Base-by-base conservation (phyloP, 2,329 filamentous ascomycete species). In the Fusarium coicis region DNA sequence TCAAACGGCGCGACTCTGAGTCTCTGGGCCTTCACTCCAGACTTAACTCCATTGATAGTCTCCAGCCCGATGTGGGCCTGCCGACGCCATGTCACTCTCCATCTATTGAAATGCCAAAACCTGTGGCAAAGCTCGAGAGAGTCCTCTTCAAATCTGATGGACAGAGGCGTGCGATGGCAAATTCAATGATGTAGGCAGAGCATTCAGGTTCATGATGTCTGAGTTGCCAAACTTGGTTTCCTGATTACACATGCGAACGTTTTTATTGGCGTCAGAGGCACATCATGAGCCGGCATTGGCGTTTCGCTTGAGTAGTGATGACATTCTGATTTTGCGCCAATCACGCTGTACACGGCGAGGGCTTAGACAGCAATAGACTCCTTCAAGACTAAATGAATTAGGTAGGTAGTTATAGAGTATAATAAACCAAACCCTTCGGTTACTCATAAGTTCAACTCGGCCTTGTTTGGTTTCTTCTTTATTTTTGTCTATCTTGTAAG, bases 401-500 rank as follows among this genome's bases (percentile, higher is more conserved):
- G 23, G 42, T 57, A 37, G 23, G 23, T n/a, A 52, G 49, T 52
- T n/a, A 47, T 46, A 57, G 63, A 68, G 40, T 60, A 52, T 34
- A 53, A 14, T 44, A 46, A 52, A 63, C 16, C 21, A 61, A 40
- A 15, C n/a, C 19, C 43, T 34, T 44, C 15, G 40, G 40, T 44
- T 40, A 57, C 26, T 36, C 46, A 49, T 53, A 32, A 32, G 42
- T 53, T 37, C 42, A 68, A 55, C 19, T 57, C 60, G 39, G 57
- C 59, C 63, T 63, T 62, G n/a, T 59, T 18, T 57, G 40, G 36
- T 47, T 73, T 74, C 62, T 59, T 66, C 72, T 70, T 66, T 64
- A 67, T 63, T 56, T 77, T 78, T 71, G 65, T 80, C 74, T 77
- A 72, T 77, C 67, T 76, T 73, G 55, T 72, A 72, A 72, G 57